Evolutionary conservation across 2,329 filamentous ascomycete genomes (phyloP), one percentile per base, ranked within the genome.

Genomic region (Huntiella moniliformis): DNA sequence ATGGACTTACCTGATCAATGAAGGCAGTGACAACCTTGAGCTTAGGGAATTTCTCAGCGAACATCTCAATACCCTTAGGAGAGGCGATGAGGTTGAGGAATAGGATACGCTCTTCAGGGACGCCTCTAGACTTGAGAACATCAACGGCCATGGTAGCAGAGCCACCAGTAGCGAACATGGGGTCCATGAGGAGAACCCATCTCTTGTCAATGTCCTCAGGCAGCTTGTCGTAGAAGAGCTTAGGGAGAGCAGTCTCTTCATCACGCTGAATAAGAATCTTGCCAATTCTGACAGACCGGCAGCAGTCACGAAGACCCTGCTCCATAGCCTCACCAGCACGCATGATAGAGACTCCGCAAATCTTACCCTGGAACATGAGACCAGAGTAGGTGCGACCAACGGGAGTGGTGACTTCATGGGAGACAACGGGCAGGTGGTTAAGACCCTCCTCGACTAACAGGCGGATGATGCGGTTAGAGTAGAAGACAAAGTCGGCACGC

Each of bases 71-170:
- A 4, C 91, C 91, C 58, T 94, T 80, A 0, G 91, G 91, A 59
- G 87, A 95, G n/a, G 91, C 87, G 58, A 98, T 95, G 51, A 98
- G 67, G 61, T 98, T 98, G 49, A 98, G 70, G 66, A 98, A 98
- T 35, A 96, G 68, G 51, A 98, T 98, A 48, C 83, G 80, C 54
- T 96, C 84, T 63, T 96, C 91, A 0, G 87, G 86, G 4, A 98
- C 91, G 31, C 91, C 91, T 53, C 83, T 79, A 35, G 78, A 78
- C 59, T 83, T 92, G 54, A 98, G 70, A 3, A 95, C 85, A 52
- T 96, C 84, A 13, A 96, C 87, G 28, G 91, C 91, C 83, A 98
- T 93, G 48, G 86, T 91, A 44, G 91, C 91, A 48, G 87, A 95
- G 40, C 91, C 91, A 54, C 88, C 87, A 54, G 91, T 98, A 48